Base-by-base conservation (phyloP, 768 basidiomycete species). In the Tremella yokohamensis region DNA sequence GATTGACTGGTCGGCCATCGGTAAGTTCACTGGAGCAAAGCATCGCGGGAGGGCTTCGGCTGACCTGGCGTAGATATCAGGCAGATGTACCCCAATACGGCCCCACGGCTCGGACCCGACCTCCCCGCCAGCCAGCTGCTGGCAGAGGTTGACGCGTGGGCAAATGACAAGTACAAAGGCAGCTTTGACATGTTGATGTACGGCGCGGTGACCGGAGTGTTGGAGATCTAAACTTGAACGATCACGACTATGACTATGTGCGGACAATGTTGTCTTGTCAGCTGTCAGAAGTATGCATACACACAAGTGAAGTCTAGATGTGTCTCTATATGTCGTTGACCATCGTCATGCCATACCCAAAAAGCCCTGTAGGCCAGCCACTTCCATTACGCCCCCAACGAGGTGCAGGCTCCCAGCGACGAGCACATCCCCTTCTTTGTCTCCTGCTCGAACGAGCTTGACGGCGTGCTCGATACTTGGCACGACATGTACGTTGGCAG, bases 391-490 rank as follows among this genome's bases (percentile, higher is more conserved):
- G 1, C 96, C 96, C 18, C 96, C 96, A 7, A 98, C 85, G 15
- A 99, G 82, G 78, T 93, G 93, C 62, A 99, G 75, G 76, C 91
- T 96, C 3, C 96, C 96, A 2, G 90, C 82, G 6, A 94, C 91
- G 15, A 99, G 80, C n/a, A 91, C 84, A 56, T 87, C 81, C 29
- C 66, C 63, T 22, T 57, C 56, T 16, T 45, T 22, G 22, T 45
- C 42, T 22, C n/a, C 42, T 4, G 42, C 22, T 12, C 84, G 81
- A 3, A 90, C 82, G 22, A 84, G 69, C 26, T 81, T 79, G n/a
- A 97, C 80, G 3, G 93, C 90, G 70, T 97, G 87, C 73, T 98
- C 86, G 52, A 99, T 85, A 8, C 90, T 90, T 0, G 88, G 85
- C 12, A 93, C 78, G 39, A 92, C 87, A 69, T 93, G 85, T 18